phyloP scores from a whole-genome alignment of 495 filamentous ascomycete species.

The Beverwykella pulmonaria region DNA sequence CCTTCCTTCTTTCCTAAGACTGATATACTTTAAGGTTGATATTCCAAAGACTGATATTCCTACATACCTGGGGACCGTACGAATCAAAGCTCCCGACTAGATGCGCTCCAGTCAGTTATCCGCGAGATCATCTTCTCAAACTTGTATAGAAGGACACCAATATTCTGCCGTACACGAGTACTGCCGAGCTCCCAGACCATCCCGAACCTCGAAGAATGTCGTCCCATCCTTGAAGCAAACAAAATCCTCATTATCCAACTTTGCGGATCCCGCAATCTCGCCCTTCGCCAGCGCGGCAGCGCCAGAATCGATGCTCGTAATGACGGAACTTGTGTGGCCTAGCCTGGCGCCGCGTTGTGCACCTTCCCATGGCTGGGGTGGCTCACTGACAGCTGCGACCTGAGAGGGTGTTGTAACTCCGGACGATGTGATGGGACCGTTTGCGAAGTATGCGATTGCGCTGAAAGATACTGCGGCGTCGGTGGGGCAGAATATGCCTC shows the following conservation, averaged over 20 bases:
- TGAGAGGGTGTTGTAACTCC: not conserved
- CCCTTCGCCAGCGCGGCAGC: conserved; percentile 6
- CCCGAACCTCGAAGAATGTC: not conserved
- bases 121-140: not conserved
- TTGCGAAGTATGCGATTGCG: conserved; percentile 15
- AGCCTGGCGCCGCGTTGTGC: not conserved
- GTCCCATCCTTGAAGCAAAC: conserved; percentile 25
- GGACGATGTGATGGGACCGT: not conserved
- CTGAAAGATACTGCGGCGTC: not conserved
- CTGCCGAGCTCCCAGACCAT: not conserved
- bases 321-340: not conserved
- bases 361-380: conserved; percentile 9
- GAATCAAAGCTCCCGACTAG: too few relatives aligned
- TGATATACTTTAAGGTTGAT: too few relatives aligned
- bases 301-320: conserved; percentile 2
- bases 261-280: conserved; percentile 19
- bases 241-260: conserved; percentile 17
- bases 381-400: not conserved
- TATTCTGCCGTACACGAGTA: conserved; percentile 8
- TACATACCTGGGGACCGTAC: too few relatives aligned
- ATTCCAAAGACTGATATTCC: too few relatives aligned
- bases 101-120: not conserved
- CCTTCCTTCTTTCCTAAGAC: too few relatives aligned
- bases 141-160: conserved; percentile 21
- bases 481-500: not conserved